Conservation (phyloP, 2,329 filamentous ascomycete genomes). For the Ustulina deusta region DNA sequence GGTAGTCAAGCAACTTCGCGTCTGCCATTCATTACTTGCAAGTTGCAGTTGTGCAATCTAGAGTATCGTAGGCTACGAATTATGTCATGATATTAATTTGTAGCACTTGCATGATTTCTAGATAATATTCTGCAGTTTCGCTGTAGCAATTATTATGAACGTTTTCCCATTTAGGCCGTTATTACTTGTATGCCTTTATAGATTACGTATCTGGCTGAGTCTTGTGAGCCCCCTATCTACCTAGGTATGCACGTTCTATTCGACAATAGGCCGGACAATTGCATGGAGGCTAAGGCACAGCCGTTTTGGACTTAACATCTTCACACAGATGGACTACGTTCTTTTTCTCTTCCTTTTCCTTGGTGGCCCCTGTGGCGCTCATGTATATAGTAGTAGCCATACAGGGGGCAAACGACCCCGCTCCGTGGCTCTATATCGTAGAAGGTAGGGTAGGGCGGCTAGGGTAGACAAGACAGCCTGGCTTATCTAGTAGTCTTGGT, state of each 20-base stretch:
- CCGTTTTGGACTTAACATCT: slow-evolving; percentile 8
- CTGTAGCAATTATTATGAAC: slow-evolving; percentile 10
- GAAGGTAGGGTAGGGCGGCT: background rate
- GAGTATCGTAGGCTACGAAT: background rate
- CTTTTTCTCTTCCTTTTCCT: background rate
- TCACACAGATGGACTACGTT: background rate
- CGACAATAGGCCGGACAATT: background rate
- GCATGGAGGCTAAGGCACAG: background rate
- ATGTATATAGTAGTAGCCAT: background rate
- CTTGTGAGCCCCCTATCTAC: slow-evolving; percentile 21
- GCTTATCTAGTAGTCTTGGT: slow-evolving; percentile 80
- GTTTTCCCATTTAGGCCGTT: slow-evolving; percentile 15
- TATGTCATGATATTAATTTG: background rate
- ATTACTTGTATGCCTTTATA: slow-evolving; percentile 1
- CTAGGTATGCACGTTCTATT: slow-evolving; percentile 10
- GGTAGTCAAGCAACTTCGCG: background rate
- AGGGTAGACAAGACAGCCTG: no score
- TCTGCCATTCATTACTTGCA: background rate
- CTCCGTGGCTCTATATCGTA: background rate
- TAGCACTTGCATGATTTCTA: background rate
- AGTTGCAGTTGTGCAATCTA: background rate
- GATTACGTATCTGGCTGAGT: slow-evolving; percentile 15
- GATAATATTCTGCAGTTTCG: background rate
- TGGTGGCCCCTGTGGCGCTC: background rate
- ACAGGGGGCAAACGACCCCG: background rate